A percentile compares a stretch with the other conserved stretches of the same genome.
Conservation (phyloP, 148 eudicot species). For the Persicaria tinctoria region DNA sequence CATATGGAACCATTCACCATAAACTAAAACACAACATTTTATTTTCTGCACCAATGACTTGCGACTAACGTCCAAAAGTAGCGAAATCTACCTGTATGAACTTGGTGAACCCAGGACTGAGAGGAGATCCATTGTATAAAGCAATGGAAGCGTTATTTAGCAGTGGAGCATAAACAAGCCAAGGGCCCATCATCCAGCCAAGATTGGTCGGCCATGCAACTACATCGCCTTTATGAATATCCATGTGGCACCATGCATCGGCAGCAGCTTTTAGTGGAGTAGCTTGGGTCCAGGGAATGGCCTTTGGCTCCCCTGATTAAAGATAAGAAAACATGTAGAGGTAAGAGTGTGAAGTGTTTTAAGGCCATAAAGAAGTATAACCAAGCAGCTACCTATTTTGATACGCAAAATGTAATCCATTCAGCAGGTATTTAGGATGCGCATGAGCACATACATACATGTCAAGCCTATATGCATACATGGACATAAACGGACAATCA, state of each 20-base stretch:
- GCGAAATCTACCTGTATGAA: constrained; percentile 64
- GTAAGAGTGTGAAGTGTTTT: neutral
- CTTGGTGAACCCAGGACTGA: constrained; percentile 76
- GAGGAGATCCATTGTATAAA: constrained; percentile 91
- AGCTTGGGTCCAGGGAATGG: constrained; percentile 86
- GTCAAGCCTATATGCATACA: neutral
- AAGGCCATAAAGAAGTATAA: neutral
- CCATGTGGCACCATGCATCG: constrained; percentile 97
- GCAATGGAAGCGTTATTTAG: constrained; percentile 84
- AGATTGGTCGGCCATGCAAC: constrained; percentile 99
- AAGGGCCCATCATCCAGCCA: constrained; percentile 99
- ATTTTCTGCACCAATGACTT: neutral
- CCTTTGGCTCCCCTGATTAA: constrained; percentile 85
- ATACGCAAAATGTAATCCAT: neutral
- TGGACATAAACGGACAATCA: too few relatives aligned
- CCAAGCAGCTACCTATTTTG: neutral
- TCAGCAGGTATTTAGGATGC: neutral
- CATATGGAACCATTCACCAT: neutral
- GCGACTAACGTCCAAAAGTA: neutral
- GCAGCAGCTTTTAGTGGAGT: constrained; percentile 93
- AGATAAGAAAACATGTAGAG: neutral
- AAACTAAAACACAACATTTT: neutral
- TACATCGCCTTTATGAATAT: constrained; percentile 66
- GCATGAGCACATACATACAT: neutral
- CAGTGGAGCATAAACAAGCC: constrained; percentile 84